These are phyloP conservation scores for Ogataea philodendri DNA, from an alignment of 805 yeast species.

Conservation along the genomic window DNA sequence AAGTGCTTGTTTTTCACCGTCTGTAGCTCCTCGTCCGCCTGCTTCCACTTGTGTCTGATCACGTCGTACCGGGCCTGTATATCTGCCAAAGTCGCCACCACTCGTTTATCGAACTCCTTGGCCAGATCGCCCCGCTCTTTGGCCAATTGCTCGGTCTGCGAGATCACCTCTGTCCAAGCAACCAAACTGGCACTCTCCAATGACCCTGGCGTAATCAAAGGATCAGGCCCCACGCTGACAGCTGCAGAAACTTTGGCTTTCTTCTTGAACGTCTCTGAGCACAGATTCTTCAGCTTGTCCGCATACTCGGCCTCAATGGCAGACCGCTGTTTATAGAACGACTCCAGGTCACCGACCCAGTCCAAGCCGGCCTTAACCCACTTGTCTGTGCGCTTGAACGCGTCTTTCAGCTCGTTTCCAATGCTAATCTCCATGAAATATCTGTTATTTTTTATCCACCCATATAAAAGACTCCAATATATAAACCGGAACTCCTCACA, in stretches of 20 bases:
- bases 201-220: constrained; percentile 92
- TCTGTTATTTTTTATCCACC: constrained; percentile 5
- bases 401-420: constrained; percentile 78
- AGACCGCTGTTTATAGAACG: constrained; percentile 82
- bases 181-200: constrained; percentile 83
- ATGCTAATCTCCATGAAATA: constrained; percentile 36
- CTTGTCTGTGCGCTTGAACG: constrained; percentile 69
- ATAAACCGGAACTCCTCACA: constrained; percentile 4
- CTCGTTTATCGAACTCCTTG: constrained; percentile 54
- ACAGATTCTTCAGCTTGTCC: constrained; percentile 57
- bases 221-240: constrained; percentile 86
- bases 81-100: constrained; percentile 58
- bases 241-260: constrained; percentile 67
- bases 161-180: constrained; percentile 84
- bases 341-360: constrained; percentile 77
- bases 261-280: constrained; percentile 68
- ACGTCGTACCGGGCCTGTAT: constrained; percentile 53
- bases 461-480: constrained; percentile 3
- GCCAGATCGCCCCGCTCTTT: constrained; percentile 61
- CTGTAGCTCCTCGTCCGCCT: constrained; percentile 57
- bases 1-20: constrained; percentile 48
- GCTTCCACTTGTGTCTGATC: constrained; percentile 53
- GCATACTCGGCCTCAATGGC: constrained; percentile 82
- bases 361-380: constrained; percentile 76
- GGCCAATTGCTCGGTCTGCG: constrained; percentile 79